phyloP scores from a whole-genome alignment of 148 eudicot genomes.

The Rhododendron molle region DNA sequence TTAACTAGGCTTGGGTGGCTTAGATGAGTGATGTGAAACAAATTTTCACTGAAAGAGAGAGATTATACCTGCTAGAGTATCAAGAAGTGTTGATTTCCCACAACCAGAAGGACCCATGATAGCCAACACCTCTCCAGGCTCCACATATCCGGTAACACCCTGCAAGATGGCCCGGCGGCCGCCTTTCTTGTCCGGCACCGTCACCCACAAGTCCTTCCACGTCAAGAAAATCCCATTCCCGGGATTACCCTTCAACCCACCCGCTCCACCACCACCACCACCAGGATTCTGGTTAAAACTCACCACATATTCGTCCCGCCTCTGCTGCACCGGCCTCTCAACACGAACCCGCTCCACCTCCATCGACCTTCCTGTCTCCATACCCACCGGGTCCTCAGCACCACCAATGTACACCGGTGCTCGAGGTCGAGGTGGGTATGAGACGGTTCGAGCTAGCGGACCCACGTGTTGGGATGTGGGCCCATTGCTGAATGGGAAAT shows the following conservation, averaged over 20 bases:
- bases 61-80: slow-evolving; percentile 38
- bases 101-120: slow-evolving; percentile 65
- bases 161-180: slow-evolving; percentile 25
- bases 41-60: too few relatives aligned
- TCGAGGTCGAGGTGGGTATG: neutral
- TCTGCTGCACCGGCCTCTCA: neutral
- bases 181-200: slow-evolving; percentile 20
- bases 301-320: neutral
- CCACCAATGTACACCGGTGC: neutral
- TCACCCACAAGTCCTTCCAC: slow-evolving; percentile 46
- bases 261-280: neutral
- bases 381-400: neutral
- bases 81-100: slow-evolving; percentile 57
- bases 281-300: neutral
- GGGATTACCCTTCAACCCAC: neutral
- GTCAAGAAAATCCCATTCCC: slow-evolving; percentile 28
- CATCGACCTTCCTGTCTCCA: neutral
- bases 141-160: slow-evolving; percentile 34
- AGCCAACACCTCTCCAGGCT: slow-evolving; percentile 46
- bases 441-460: neutral
- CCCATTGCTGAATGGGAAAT: slow-evolving; percentile 21
- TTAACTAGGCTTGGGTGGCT: too few relatives aligned
- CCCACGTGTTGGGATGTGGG: neutral
- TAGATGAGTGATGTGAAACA: too few relatives aligned
- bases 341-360: neutral